phyloP scores from a whole-genome alignment of 176 grass and related monocot genomes.

The Zoysia japonica region DNA sequence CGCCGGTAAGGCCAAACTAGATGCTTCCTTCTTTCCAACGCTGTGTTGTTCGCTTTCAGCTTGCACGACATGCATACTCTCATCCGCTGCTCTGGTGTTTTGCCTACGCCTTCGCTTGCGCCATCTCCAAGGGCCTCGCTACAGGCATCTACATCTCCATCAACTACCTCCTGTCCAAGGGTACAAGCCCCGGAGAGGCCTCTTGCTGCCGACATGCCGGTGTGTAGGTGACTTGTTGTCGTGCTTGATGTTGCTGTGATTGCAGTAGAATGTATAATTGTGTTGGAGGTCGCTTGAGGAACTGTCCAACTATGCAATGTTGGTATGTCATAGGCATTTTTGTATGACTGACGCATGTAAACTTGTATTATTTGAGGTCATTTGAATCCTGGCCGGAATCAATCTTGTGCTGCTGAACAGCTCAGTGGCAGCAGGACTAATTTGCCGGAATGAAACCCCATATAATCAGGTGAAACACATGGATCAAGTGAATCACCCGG shows the following conservation, averaged over 20 bases:
- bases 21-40: not conserved
- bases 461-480: too few species aligned
- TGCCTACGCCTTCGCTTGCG: slow-evolving; percentile 15
- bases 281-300: too few species aligned
- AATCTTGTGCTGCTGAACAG: too few species aligned
- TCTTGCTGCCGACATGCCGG: slow-evolving; percentile 50
- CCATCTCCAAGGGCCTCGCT: slow-evolving; percentile 88
- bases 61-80: not conserved
- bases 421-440: too few species aligned
- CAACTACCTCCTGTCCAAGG: slow-evolving; percentile 87
- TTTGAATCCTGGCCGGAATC: too few species aligned
- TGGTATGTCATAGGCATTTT: too few species aligned
- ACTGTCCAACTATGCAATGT: too few species aligned
- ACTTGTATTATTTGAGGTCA: too few species aligned
- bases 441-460: too few species aligned
- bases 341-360: too few species aligned
- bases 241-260: slow-evolving; percentile 75
- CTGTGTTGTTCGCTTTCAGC: not conserved
- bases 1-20: slow-evolving; percentile 46
- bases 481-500: too few species aligned
- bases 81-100: too few species aligned
- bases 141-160: slow-evolving; percentile 92
- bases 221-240: slow-evolving; percentile 63
- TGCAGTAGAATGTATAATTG: slow-evolving; percentile 40
- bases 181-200: slow-evolving; percentile 58